Base-by-base conservation (phyloP, 169 alveolate genomes). In the Plasmodium vivax region DNA sequence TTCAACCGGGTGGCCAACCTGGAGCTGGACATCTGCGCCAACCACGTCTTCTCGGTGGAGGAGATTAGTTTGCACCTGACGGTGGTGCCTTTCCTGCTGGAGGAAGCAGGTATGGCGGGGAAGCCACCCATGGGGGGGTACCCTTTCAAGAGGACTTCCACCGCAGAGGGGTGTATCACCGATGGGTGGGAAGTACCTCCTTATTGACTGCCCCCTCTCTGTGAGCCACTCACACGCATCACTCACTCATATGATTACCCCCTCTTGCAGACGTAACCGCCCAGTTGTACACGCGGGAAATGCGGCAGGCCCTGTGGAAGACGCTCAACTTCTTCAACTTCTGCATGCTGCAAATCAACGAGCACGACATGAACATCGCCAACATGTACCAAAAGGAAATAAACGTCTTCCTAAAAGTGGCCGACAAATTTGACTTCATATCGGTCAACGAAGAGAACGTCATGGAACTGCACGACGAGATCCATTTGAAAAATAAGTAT, bases 381-480 rank as follows among this genome's bases (percentile, higher is more conserved):
- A 51, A 92, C 41, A 83, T 83, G 10, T 47, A 92, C 32, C 54
- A 82, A 47, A 92, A 92, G 71, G 95, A 92, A 74, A 82, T 92
- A 12, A 71, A 82, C 3, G 2, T 92, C 0, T 92, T 92, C 84
- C 58, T 92, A 19, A 92, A 92, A 82, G 92, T 92, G 32, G 47
- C 32, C 14, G 95, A 92, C 23, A 10, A 68, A 16, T 92, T 68
- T 75, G 47, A 72, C 58, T 47, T 79, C 27, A 30, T 30, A 1
- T 16, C 82, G 10, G 14, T 56, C 19, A 73, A 71, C 41, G 95
- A 82, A 82, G 92, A 92, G 8, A 92, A 82, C 23, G 19, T 51
- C 38, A 32, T 92, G 27, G 51, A 82, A 6, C 12, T 92, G 23
- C 62, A 92, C 84, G 95, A 92, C 47, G 92, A 81, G 68, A 62